phyloP scores from a whole-genome alignment of 805 yeast genomes.

The Starmerella vitae region DNA sequence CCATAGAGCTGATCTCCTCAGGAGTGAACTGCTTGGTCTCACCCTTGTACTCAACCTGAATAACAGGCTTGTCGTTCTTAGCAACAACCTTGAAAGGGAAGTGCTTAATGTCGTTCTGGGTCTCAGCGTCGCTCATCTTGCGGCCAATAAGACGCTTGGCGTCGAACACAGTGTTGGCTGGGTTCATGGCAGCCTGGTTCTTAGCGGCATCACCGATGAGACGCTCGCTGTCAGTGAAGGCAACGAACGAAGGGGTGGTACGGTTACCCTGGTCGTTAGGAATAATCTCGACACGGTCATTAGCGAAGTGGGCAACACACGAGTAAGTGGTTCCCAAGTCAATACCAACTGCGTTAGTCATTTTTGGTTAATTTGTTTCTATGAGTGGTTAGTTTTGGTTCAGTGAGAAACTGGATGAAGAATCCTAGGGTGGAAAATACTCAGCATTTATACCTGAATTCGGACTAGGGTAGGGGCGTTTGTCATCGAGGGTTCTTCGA shows the following conservation, averaged over 20 bases:
- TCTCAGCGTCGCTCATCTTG: conserved; percentile 66
- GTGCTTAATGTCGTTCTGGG: conserved; percentile 67
- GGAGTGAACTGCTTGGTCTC: conserved; percentile 80
- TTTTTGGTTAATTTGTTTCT: conserved; percentile 4
- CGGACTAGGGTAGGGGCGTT: conserved; percentile 12
- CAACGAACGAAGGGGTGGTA: conserved; percentile 94
- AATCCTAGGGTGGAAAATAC: neutral
- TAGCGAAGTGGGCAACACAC: conserved; percentile 80
- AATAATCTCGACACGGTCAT: conserved; percentile 84
- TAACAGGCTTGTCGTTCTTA: conserved; percentile 73
- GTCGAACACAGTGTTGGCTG: conserved; percentile 82
- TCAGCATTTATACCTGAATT: conserved; percentile 9
- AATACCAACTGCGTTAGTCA: conserved; percentile 23
- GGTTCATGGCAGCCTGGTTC: conserved; percentile 97
- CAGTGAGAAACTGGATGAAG: neutral
- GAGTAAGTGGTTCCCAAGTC: conserved; percentile 94
- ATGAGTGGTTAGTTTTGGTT: conserved; percentile 1
- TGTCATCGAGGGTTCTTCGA: conserved; percentile 9
- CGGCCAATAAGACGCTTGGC: conserved; percentile 90
- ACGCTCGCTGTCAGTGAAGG: conserved; percentile 90
- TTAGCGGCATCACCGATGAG: conserved; percentile 96
- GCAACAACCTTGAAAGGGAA: conserved; percentile 75
- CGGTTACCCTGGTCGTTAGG: conserved; percentile 98
- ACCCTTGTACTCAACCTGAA: conserved; percentile 79
- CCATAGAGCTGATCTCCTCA: conserved; percentile 90